Evolutionary conservation across 2,329 filamentous ascomycete species (phyloP).

Genomic region (Epicoccum sorghinum): DNA sequence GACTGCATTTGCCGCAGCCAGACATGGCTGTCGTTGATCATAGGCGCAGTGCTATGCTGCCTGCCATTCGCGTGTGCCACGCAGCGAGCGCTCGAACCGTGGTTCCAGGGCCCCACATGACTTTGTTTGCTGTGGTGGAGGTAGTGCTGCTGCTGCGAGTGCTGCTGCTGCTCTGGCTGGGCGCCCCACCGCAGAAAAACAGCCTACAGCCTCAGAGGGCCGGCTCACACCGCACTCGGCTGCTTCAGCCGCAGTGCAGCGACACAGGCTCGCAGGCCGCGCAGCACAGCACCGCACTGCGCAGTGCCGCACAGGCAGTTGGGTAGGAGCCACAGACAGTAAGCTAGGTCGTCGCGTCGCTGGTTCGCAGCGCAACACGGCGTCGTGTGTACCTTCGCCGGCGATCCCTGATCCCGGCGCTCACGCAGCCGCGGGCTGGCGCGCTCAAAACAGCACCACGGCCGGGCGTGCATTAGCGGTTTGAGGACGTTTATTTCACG

Average conservation of each 20-base stretch:
- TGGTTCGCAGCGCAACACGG: constrained; percentile 9
- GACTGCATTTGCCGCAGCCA: too few relatives aligned
- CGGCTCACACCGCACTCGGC: constrained; percentile 2
- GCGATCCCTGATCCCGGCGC: constrained; percentile 38
- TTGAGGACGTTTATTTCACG: constrained; percentile 48
- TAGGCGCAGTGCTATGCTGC: too few relatives aligned
- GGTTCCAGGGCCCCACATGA: constrained; percentile 1
- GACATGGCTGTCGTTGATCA: too few relatives aligned
- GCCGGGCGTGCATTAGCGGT: constrained; percentile 45
- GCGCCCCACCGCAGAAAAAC: constrained; percentile 18
- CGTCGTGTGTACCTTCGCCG: constrained; percentile 17
- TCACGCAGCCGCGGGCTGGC: constrained; percentile 34
- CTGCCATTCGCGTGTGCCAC: neutral
- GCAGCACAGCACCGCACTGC: constrained; percentile 8
- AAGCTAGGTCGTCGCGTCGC: neutral
- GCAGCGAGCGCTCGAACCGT: neutral
- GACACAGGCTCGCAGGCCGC: neutral
- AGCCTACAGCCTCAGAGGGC: neutral
- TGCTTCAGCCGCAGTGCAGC: constrained; percentile 7
- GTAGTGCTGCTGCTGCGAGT: neutral
- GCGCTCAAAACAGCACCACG: constrained; percentile 34
- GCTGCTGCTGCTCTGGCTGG: constrained; percentile 16
- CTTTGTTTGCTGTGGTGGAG: neutral
- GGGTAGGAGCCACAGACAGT: too few relatives aligned
- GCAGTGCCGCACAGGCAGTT: neutral